Evolutionary conservation across 495 filamentous ascomycete genomes (phyloP).

Genomic region (Entonaema liquescens): DNA sequence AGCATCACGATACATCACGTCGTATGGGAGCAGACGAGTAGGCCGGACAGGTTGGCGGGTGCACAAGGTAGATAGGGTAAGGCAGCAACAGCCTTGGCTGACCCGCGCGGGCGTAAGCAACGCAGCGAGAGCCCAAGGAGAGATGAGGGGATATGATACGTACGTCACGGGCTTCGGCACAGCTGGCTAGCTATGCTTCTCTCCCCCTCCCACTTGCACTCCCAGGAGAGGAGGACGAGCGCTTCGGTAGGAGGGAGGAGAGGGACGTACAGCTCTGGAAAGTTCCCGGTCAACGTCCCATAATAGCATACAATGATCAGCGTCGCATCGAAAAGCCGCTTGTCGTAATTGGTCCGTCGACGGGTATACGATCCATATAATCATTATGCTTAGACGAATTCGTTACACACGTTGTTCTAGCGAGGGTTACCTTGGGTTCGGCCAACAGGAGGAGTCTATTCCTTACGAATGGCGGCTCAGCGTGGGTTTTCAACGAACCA

Average conservation of each 20-base stretch:
- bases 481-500: conserved; percentile 4
- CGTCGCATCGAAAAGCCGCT: background rate
- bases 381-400: conserved; percentile 24
- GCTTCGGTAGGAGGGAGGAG: background rate
- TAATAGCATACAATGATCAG: conserved; percentile 24
- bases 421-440: conserved; percentile 11
- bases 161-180: conserved; percentile 3
- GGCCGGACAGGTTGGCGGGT: conserved; percentile 5
- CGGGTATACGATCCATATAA: conserved; percentile 22
- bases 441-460: background rate
- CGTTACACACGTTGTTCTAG: conserved; percentile 20
- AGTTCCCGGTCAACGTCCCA: conserved; percentile 23
- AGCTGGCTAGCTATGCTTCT: background rate
- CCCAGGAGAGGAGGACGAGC: background rate
- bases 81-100: conserved; percentile 25
- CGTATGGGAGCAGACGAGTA: conserved; percentile 1
- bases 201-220: background rate
- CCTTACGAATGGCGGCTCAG: conserved; percentile 6
- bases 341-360: conserved; percentile 12
- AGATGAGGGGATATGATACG: background rate
- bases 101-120: conserved; percentile 6
- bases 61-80: conserved; percentile 22
- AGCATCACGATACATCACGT: conserved; percentile 15
- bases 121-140: conserved; percentile 10
- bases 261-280: background rate